Percentiles rank a stretch among this genome's conserved stretches.
phyloP scores from a whole-genome alignment of 306 rosid genomes.

The Psophocarpus tetragonolobus region DNA sequence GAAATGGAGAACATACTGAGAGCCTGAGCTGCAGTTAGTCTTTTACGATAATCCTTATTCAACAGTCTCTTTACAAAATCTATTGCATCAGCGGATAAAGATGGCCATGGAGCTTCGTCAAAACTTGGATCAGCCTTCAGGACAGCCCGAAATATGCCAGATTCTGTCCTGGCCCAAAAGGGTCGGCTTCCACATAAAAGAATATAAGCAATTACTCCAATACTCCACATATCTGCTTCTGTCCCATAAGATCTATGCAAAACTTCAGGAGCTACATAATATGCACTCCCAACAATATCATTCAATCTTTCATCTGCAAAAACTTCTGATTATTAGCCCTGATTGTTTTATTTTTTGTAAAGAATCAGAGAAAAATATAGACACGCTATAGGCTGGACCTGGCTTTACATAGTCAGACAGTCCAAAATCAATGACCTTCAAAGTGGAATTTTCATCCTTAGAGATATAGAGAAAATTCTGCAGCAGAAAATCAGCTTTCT shows the following conservation, averaged over 20 bases:
- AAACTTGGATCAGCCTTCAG: constrained; percentile 83
- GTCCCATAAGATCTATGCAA: constrained; percentile 42
- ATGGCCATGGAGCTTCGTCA: constrained; percentile 90
- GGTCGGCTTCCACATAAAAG: constrained; percentile 81
- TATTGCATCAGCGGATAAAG: constrained; percentile 68
- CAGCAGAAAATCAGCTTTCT: constrained; percentile 36
- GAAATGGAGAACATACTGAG: constrained; percentile 44
- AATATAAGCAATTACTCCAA: constrained; percentile 41
- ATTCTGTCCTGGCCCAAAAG: constrained; percentile 89
- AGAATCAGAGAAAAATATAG: constrained; percentile 6
- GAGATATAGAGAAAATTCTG: constrained; percentile 80
- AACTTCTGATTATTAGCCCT: constrained; percentile 20
- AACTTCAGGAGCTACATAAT: constrained; percentile 43
- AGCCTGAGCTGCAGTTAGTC: constrained; percentile 89
- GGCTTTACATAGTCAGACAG: constrained; percentile 90
- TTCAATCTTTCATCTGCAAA: constrained; percentile 83
- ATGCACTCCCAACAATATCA: constrained; percentile 65
- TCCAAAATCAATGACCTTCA: constrained; percentile 86
- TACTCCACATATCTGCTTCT: constrained; percentile 44
- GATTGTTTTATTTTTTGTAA: background rate
- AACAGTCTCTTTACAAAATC: constrained; percentile 77
- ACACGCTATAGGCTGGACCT: constrained; percentile 49
- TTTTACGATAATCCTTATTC: constrained; percentile 72
- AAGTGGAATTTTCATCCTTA: constrained; percentile 59
- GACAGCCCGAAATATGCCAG: constrained; percentile 84